These are phyloP conservation scores for Aspergillus mulundensis DNA, from an alignment of 495 filamentous ascomycete species.

Conservation along the genomic window DNA sequence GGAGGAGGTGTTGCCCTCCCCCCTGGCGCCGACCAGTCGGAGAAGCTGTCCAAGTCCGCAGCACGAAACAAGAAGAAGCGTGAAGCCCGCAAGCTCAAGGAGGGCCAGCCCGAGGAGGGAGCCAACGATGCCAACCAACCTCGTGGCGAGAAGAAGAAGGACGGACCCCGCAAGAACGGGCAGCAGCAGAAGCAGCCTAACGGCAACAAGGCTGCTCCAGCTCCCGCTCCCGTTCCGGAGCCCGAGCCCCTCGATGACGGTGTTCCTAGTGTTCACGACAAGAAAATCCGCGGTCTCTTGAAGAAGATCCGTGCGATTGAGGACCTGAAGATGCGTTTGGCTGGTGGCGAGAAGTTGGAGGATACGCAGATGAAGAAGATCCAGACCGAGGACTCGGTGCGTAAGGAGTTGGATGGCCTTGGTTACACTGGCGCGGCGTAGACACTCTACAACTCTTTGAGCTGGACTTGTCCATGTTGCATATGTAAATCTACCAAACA, in stretches of 20 bases:
- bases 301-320: conserved; percentile 98
- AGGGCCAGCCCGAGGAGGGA: conserved; percentile 49
- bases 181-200: conserved; percentile 25
- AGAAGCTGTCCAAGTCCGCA: conserved; percentile 77
- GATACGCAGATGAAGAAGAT: conserved; percentile 99
- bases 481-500: conserved; percentile 11
- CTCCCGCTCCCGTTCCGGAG: conserved; percentile 27
- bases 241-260: conserved; percentile 22
- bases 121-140: conserved; percentile 32
- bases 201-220: conserved; percentile 26
- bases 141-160: conserved; percentile 52
- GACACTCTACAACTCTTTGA: conserved; percentile 5
- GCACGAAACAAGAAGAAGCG: conserved; percentile 99
- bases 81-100: conserved; percentile 90
- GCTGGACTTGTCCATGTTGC: background rate
- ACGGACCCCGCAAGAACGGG: conserved; percentile 32
- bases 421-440: conserved; percentile 41
- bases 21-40: conserved; percentile 55
- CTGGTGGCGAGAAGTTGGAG: conserved; percentile 91
- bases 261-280: conserved; percentile 57
- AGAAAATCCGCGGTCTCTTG: conserved; percentile 84
- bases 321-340: conserved; percentile 92
- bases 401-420: conserved; percentile 71
- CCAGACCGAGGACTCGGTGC: conserved; percentile 73
- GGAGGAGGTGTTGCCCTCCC: conserved; percentile 64